phyloP scores from a whole-genome alignment of 371 early-diverging fungal genomes.

The Parasitella parasitica region DNA sequence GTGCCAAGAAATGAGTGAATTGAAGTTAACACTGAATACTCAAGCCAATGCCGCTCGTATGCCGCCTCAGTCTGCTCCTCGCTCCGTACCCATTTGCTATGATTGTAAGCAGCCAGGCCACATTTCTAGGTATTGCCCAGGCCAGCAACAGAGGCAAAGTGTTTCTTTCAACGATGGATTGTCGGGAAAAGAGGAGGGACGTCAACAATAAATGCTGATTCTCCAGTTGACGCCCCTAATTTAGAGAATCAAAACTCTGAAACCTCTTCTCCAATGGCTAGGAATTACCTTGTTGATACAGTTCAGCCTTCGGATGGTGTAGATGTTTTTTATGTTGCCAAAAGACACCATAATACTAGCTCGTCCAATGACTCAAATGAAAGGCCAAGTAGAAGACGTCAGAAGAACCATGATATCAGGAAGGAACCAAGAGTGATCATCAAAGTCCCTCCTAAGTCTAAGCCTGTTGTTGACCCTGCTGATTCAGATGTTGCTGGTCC shows the following conservation, averaged over 20 bases:
- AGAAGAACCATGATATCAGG: too few relatives aligned
- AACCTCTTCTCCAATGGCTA: too few relatives aligned
- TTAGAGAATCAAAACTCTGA: too few relatives aligned
- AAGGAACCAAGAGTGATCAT: too few relatives aligned
- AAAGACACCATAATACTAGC: neutral
- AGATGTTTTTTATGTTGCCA: neutral
- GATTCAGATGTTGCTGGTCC: neutral
- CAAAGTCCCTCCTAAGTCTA: neutral
- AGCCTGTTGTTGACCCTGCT: neutral
- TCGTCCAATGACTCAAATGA: too few relatives aligned
- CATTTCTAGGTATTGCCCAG: neutral
- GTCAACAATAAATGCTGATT: too few relatives aligned
- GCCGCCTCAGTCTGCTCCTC: neutral
- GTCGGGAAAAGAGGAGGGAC: too few relatives aligned
- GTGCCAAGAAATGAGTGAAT: neutral
- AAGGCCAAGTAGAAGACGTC: too few relatives aligned
- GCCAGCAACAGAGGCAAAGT: too few relatives aligned
- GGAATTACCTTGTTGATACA: too few relatives aligned
- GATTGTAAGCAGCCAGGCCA: neutral
- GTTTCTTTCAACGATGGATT: too few relatives aligned
- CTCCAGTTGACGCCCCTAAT: too few relatives aligned
- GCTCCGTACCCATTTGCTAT: neutral
- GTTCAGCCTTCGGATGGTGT: neutral
- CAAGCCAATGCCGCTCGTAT: constrained; percentile 1
- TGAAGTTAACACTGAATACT: neutral